Conservation (phyloP, 1,284 basidiomycete species). For the Wolfiporia cocos region DNA sequence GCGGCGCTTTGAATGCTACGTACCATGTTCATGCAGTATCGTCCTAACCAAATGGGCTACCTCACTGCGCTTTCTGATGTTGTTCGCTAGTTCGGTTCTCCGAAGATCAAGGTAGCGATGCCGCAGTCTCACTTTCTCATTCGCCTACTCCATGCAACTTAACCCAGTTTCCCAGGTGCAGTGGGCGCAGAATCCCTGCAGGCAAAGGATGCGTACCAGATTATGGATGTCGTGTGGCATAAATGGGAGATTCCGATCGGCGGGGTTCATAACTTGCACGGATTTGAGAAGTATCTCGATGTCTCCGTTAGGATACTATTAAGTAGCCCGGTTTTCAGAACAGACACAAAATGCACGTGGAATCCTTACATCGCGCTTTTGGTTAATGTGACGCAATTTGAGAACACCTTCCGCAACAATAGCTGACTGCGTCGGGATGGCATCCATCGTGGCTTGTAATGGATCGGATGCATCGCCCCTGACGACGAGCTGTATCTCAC, state of each 20-base stretch:
- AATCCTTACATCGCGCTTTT: too few relatives aligned
- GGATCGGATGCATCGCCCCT: conserved; percentile 26
- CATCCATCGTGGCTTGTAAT: conserved; percentile 43
- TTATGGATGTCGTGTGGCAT: conserved; percentile 71
- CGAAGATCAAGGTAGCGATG: conserved; percentile 89
- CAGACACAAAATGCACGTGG: too few relatives aligned
- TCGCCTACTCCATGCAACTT: conserved; percentile 43
- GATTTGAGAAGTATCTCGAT: conserved; percentile 76
- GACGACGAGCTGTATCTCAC: conserved; percentile 75
- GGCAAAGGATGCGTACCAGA: conserved; percentile 44
- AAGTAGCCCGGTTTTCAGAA: background rate
- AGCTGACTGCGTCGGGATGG: conserved; percentile 72
- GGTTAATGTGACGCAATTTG: too few relatives aligned
- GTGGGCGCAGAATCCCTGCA: background rate
- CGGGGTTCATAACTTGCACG: conserved; percentile 76
- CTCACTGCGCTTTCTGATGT: conserved; percentile 74
- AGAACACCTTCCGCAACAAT: conserved; percentile 68
- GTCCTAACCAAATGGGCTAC: conserved; percentile 77
- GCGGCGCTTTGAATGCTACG: conserved; percentile 14
- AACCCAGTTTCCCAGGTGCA: conserved; percentile 1
- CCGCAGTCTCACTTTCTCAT: conserved; percentile 79
- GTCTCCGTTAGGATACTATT: conserved; percentile 57
- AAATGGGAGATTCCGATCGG: conserved; percentile 68
- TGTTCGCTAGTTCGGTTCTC: conserved; percentile 64
- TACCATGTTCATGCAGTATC: conserved; percentile 70